A percentile compares a stretch with the other conserved stretches of the same genome.
These are phyloP conservation scores for Lophiotrema nucula DNA, from an alignment of 495 filamentous ascomycete genomes.

Conservation along the genomic window DNA sequence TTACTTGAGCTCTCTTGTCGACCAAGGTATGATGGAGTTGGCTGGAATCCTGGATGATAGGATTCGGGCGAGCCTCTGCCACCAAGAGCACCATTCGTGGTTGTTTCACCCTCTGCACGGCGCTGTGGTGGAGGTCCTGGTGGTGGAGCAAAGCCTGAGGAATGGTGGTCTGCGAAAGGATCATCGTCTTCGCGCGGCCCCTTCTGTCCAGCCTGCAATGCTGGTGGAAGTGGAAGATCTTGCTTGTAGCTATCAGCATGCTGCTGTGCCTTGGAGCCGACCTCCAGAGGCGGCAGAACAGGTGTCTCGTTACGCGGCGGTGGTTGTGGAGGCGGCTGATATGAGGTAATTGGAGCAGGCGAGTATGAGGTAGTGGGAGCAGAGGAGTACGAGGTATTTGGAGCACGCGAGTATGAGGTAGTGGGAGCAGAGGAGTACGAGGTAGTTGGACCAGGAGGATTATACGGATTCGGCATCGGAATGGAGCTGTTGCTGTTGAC, in stretches of 20 bases:
- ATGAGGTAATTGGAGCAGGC: not conserved
- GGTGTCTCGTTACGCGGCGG: slow-evolving; percentile 16
- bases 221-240: slow-evolving; percentile 27
- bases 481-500: slow-evolving; percentile 12
- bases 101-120: not conserved
- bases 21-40: slow-evolving; percentile 26
- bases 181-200: slow-evolving; percentile 17
- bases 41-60: slow-evolving; percentile 22
- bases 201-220: slow-evolving; percentile 21
- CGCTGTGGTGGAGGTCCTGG: slow-evolving; percentile 15
- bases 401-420: not conserved
- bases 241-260: slow-evolving; percentile 6
- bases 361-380: too few relatives aligned
- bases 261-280: not conserved
- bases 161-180: slow-evolving; percentile 39
- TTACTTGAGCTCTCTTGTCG: slow-evolving; percentile 27
- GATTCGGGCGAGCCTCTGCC: slow-evolving; percentile 1
- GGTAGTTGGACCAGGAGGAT: slow-evolving; percentile 3
- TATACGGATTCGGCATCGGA: not conserved
- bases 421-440: too few relatives aligned
- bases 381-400: not conserved
- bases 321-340: slow-evolving; percentile 4
- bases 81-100: not conserved
- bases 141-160: slow-evolving; percentile 19
- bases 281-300: slow-evolving; percentile 12